Base-by-base conservation (phyloP, 306 rosid species). In the Corylus heterophylla region DNA sequence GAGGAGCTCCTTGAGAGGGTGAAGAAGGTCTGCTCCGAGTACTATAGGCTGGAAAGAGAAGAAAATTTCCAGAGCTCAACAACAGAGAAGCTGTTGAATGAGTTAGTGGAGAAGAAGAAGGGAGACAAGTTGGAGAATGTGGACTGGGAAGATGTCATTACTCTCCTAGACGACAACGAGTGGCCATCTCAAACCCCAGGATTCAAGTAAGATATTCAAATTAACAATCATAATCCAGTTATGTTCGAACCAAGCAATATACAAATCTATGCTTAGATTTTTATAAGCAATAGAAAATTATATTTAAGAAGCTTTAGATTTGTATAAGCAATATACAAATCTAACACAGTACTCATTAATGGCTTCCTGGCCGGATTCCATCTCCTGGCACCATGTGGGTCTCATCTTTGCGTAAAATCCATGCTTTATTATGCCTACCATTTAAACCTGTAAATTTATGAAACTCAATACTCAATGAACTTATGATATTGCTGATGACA, bases 91-190 rank as follows among this genome's bases (percentile, higher is more conserved):
- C 59, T 84, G 47, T 79, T 93, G 29, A 81, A 86, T 4, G 94
- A 90, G 47, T 13, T 89, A 45, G 86, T n/a, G 35, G 86, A 85
- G 67, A 88, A 83, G 71, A 89, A 85, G 78, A 84, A 82, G 13
- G 78, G 52, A 58, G 83, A 81, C 8, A 95, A 90, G 79, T 54
- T 88, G 80, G 90, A 90, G 86, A 71, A 86, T 74, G 87, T 79
- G 70, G 99, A 95, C 72, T 95, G 99, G 99, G 99, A 95, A 76
- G 99, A 95, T 82, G 99, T 93, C 63, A 71, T 91, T 83, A 89
- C 90, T 81, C 94, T 93, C 84, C 81, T 90, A 6, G 94, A 95
- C 74, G 86, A 82, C 44, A 86, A 86, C 10, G 87, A 92, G 72
- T 95, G 99, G 99, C 97, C 98, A 51, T 73, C 89, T 48, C 85